Base-by-base conservation (phyloP, 371 early-diverging fungal genomes). In the Mortierella sp. region DNA sequence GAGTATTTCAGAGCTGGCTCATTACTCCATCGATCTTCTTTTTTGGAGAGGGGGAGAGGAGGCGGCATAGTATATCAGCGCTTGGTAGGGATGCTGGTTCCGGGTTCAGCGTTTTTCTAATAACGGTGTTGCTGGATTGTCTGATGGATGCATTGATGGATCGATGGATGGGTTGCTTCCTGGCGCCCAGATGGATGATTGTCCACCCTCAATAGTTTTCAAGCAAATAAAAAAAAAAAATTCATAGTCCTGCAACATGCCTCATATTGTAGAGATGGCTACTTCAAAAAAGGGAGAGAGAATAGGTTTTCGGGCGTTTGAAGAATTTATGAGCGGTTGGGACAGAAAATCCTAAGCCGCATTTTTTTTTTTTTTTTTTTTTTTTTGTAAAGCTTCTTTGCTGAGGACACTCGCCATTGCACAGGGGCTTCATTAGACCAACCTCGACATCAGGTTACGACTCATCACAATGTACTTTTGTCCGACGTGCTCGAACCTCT, bases 401-500 rank as follows among this genome's bases (percentile, higher is more conserved):
- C n/a, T 21, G 14, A 15, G 6, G 14, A 25, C 56, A 25, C 30
- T 2, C 23, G 1, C 25, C 16, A 25, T 21, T 30, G 16, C 15
- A 16, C 15, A 21, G 28, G n/a, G 56, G 56, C 30, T 56, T 23
- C 56, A 56, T 56, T 30, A 25, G 56, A 16, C 30, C 56, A 25
- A 56, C 56, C 16, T 56, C 23, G 21, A 14, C 21, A 21, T 56
- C 56, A 14, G 56, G 56, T 21, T 25, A 28, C 25, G 56, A 56
- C 25, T 37, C 37, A 37, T 29, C n/a, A n/a, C 60, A 62, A 93
- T 95, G 95, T 87, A 91, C 74, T 97, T 95, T 80, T 97, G 97
- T 74, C 97, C 97, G 16, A 84, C 82, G 18, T 96, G 97, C 83
- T 87, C 91, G 14, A 97, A 97, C 82, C 68, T 96, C 63, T 85